Evolutionary conservation across 306 rosid genomes (phyloP), one percentile per base, ranked within the genome.

Genomic region (Acacia melanoxylon): DNA sequence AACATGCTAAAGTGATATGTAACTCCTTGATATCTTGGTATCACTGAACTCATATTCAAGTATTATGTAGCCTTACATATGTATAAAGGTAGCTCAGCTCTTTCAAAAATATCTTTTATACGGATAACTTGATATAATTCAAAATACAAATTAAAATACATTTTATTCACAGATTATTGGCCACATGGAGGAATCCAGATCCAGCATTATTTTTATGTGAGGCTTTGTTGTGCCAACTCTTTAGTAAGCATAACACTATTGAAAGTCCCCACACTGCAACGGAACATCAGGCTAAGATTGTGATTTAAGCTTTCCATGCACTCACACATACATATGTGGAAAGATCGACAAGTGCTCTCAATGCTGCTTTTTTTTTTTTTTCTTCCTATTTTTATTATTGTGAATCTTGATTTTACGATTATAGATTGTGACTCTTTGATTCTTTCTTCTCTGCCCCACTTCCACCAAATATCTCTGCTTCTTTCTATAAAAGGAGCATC

Each of bases 341-440:
- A 49, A 25, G 63, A 48, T 48, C 52, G 66, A 16, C 66, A 75
- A 68, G 46, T n/a, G n/a, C n/a, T 56, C 49, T 56, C 59, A 80
- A 77, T 72, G 77, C 51, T 51, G 2, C 22, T 58, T 15, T 14
- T 1, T 15, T 4, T 41, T 41, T 9, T 0, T 45, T 14, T 41
- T 40, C 31, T 3, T 56, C n/a, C 8, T 56, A 8, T 58, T n/a
- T 58, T n/a, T n/a, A 58, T 54, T 70, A 51, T 72, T 24, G 20
- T 76, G 76, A 63, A 63, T 80, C 82, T 76, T 72, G 0, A 7
- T 76, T 80, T 65, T 31, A 37, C 14, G 79, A 85, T 80, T 70
- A 61, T 4, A 61, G 85, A 85, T 63, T 13, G 80, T 85, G 85
- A 77, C 82, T 51, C 73, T 80, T 61, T 69, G 72, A 76, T 80